Percentiles rank a stretch among this genome's conserved stretches.
Evolutionary conservation across 169 alveolate species (phyloP).

Genomic region (Cryptosporidium sp.): DNA sequence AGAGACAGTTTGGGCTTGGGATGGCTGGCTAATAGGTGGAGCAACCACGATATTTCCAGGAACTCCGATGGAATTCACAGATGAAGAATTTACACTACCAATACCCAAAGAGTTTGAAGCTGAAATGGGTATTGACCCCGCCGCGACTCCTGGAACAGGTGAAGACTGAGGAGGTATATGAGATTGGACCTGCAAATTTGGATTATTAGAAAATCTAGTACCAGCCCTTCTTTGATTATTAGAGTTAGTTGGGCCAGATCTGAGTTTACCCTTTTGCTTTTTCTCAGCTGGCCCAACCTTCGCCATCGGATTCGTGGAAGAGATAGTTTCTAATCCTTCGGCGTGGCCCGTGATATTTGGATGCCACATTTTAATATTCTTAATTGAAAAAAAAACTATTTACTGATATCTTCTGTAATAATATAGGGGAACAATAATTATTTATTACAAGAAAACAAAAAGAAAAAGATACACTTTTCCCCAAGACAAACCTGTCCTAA

Average conservation of each 20-base stretch:
- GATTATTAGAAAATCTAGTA: slow-evolving; percentile 70
- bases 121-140: background rate
- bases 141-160: background rate
- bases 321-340: slow-evolving; percentile 20
- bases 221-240: slow-evolving; percentile 51
- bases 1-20: background rate
- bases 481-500: slow-evolving; percentile 13
- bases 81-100: slow-evolving; percentile 1
- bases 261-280: slow-evolving; percentile 45
- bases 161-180: background rate
- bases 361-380: slow-evolving; percentile 52
- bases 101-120: background rate
- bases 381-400: background rate
- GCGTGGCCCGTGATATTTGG: slow-evolving; percentile 4
- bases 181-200: slow-evolving; percentile 39
- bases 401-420: slow-evolving; percentile 2
- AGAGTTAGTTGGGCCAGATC: slow-evolving; percentile 51
- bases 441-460: background rate
- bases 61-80: background rate
- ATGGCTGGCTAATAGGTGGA: background rate
- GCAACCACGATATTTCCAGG: slow-evolving; percentile 12
- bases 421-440: slow-evolving; percentile 2
- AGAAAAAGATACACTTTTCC: background rate
- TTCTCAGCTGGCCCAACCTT: slow-evolving; percentile 52
- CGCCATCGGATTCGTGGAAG: background rate